Evolutionary conservation across 805 yeast genomes (phyloP).

Genomic region (Saccharomycopsis babjevae): DNA sequence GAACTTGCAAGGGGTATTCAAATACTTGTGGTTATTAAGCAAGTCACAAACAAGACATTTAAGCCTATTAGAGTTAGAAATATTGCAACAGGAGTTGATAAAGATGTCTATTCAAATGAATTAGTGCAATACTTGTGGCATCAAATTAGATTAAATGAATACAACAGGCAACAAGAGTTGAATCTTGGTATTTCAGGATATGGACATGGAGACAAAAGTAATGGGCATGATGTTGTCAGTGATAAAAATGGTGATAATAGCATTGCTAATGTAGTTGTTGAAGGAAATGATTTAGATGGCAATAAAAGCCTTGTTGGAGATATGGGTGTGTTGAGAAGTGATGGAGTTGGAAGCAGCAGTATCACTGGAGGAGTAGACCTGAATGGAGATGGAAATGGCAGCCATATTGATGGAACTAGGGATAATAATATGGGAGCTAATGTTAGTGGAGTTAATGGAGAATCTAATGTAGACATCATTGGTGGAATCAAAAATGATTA

Average conservation of each 20-base stretch:
- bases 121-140: conserved; percentile 23
- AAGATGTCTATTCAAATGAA: conserved; percentile 66
- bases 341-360: neutral
- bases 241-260: neutral
- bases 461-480: conserved; percentile 25
- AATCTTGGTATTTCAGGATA: neutral
- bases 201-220: neutral
- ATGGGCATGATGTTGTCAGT: neutral
- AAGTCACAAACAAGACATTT: conserved; percentile 42
- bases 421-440: conserved; percentile 19
- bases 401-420: conserved; percentile 18
- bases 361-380: conserved; percentile 26
- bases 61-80: conserved; percentile 72
- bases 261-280: neutral
- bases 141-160: neutral
- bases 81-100: conserved; percentile 47
- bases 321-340: neutral
- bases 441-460: conserved; percentile 21
- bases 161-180: neutral
- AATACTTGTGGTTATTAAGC: conserved; percentile 72
- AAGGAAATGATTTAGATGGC: neutral
- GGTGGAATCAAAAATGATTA: conserved; percentile 18
- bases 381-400: conserved; percentile 17
- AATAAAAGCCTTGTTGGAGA: conserved; percentile 25
- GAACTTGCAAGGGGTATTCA: conserved; percentile 30